Base-by-base conservation (phyloP, 495 filamentous ascomycete genomes). In the Penicillium dipodomyicola region DNA sequence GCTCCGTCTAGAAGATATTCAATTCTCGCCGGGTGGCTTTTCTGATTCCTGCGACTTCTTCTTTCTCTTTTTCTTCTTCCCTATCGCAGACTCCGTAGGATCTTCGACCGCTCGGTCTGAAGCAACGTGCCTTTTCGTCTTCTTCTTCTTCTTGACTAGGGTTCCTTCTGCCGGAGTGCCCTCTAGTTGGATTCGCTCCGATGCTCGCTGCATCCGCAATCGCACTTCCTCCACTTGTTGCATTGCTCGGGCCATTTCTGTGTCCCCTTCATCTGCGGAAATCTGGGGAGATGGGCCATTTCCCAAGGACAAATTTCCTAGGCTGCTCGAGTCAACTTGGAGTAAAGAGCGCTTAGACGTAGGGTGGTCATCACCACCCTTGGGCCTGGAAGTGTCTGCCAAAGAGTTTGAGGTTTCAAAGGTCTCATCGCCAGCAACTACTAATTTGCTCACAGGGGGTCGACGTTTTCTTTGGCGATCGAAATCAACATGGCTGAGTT, bases 191-290 rank as follows among this genome's bases (percentile, higher is more conserved):
- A 95, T 87, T 50, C 90, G 74, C 73, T 97, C 92, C 33, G 89
- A 88, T 15, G 87, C 88, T 61, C 91, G 76, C 72, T 97, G 92
- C 91, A 98, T 97, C 70, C 93, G 89, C 49, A 95, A 69, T 37
- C 94, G 78, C 50, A 95, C 69, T 47, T 84, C 78, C 75, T 97
- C 93, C 14, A 98, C 87, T 67, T 96, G 86, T 67, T 85, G 84
- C 77, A 96, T 83, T 5, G 92, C 94, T 65, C 80, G 84, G 29
- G 78, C 80, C 89, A 96, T 93, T 70, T 96, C 92, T 1, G 78
- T 82, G 54, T 96, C 91, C 62, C 92, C 86, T 12, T 78, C 77
- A 44, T 56, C 58, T 5, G 22, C 25, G 29, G 48, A 32, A 27
- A 44, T 33, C 6, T 49, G 49, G 25, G 53, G 47, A 25, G 52